Percentiles rank a stretch among this genome's conserved stretches.
These are phyloP conservation scores for Panicum virgatum DNA, from an alignment of 202 grass and related monocot genomes.

Conservation along the genomic window DNA sequence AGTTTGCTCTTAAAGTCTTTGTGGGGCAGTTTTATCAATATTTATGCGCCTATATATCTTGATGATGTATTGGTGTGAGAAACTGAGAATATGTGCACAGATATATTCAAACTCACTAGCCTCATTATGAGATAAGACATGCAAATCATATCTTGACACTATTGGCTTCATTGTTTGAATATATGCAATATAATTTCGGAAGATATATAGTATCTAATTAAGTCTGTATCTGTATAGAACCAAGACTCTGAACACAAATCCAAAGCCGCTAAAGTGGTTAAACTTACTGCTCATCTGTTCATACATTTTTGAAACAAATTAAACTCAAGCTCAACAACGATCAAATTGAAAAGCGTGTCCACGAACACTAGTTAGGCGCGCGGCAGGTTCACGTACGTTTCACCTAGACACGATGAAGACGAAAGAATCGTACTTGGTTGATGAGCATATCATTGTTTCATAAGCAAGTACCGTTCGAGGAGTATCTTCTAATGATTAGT, in stretches of 20 bases:
- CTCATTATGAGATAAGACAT: background rate
- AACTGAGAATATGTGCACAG: background rate
- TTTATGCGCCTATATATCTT: background rate
- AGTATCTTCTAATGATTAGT: slow-evolving; percentile 18
- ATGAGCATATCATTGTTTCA: background rate
- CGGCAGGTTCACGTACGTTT: slow-evolving; percentile 2
- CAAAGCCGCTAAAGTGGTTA: background rate
- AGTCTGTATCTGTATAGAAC: background rate
- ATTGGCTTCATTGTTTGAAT: background rate
- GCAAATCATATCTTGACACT: background rate
- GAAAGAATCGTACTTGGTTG: background rate
- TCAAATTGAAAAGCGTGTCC: background rate
- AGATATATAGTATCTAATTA: background rate
- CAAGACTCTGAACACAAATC: background rate
- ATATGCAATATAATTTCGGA: background rate
- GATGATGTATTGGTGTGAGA: background rate
- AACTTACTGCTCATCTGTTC: background rate
- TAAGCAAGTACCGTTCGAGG: background rate
- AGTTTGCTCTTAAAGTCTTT: slow-evolving; percentile 10
- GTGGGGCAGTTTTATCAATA: background rate
- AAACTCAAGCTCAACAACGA: background rate
- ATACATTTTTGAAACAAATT: background rate
- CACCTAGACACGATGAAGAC: slow-evolving; percentile 3
- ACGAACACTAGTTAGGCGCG: background rate
- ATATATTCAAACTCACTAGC: background rate